Conservation (phyloP, 345 rosid genomes). For the Populus pruinosa region DNA sequence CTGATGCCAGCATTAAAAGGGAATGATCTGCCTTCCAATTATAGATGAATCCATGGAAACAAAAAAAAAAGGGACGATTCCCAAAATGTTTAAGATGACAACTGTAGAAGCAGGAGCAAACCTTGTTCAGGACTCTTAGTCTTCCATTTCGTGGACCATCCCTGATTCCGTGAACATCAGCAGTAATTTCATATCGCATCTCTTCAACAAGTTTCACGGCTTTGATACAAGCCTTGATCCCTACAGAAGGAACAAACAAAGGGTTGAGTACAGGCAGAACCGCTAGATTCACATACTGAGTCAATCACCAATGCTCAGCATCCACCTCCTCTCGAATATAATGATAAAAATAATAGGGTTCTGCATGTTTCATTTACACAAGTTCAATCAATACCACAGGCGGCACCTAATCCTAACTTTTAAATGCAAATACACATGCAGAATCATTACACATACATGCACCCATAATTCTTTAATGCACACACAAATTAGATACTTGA, state of each 20-base stretch:
- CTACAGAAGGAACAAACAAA: constrained; percentile 29
- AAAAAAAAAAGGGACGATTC: neutral
- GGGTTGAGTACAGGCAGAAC: neutral
- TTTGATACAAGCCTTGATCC: constrained; percentile 69
- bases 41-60: neutral
- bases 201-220: constrained; percentile 50
- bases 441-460: too few species aligned
- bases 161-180: constrained; percentile 70
- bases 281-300: neutral
- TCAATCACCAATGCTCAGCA: neutral
- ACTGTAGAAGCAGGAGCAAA: constrained; percentile 18
- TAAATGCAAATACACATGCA: too few species aligned
- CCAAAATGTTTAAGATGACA: neutral
- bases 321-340: neutral
- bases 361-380: too few species aligned
- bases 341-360: neutral
- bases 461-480: neutral
- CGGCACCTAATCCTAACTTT: too few species aligned
- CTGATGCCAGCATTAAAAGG: too few species aligned
- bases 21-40: too few species aligned
- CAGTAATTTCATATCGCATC: constrained; percentile 59
- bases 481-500: neutral
- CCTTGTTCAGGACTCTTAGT: constrained; percentile 63
- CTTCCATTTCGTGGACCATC: constrained; percentile 78
- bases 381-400: too few species aligned